A percentile compares a stretch with the other conserved stretches of the same genome.
Evolutionary conservation across 1,284 basidiomycete genomes (phyloP).

Genomic region (Rhodofomes roseus): DNA sequence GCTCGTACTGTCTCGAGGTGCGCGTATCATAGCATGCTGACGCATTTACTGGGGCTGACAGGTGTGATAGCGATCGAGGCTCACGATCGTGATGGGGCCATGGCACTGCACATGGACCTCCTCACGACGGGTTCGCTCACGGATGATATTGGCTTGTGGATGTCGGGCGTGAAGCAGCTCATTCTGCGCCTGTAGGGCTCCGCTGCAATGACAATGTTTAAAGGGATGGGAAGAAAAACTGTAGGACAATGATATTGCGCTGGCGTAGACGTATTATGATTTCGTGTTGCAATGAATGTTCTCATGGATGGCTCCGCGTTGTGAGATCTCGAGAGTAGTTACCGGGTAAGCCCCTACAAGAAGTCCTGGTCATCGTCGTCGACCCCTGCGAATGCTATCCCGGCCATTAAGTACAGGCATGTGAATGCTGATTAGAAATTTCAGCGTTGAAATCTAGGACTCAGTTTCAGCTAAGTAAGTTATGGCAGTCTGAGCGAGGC

Average conservation of each 20-base stretch:
- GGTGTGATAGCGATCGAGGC: constrained; percentile 61
- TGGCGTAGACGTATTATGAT: constrained; percentile 1
- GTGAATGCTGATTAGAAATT: too few relatives aligned
- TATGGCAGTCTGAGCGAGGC: too few relatives aligned
- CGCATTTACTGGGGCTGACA: constrained; percentile 1
- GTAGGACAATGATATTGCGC: background rate
- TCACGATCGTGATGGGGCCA: constrained; percentile 65
- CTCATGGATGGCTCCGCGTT: background rate
- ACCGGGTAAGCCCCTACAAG: background rate
- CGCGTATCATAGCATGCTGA: constrained; percentile 19
- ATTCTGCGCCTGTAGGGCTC: constrained; percentile 51
- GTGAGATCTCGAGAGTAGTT: too few relatives aligned
- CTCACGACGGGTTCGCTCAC: constrained; percentile 72
- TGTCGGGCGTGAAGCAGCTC: constrained; percentile 83
- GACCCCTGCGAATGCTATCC: too few relatives aligned
- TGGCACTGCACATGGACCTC: constrained; percentile 78
- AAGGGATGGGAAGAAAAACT: background rate
- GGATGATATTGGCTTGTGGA: constrained; percentile 84
- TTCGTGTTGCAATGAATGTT: background rate
- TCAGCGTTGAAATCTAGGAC: too few relatives aligned
- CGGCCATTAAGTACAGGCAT: too few relatives aligned
- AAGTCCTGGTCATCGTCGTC: too few relatives aligned
- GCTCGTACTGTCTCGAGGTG: constrained; percentile 65
- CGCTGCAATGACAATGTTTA: background rate
- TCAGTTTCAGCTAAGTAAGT: too few relatives aligned